Evolutionary conservation across 441 rosid species (phyloP).

Genomic region (Populus hybrid): DNA sequence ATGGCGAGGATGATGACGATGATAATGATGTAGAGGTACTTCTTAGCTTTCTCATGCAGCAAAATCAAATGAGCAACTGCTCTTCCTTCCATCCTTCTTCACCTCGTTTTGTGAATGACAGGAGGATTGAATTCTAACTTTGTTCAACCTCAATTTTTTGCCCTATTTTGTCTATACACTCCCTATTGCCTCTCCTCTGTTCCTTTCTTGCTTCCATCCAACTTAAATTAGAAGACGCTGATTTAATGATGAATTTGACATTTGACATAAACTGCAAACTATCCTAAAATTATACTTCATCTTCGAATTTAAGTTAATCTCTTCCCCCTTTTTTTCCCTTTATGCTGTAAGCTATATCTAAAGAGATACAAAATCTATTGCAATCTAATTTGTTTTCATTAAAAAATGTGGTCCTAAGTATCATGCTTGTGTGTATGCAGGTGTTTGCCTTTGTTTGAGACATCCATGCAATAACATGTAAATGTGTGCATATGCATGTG

Average conservation of each 20-base stretch:
- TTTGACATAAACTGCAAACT: background rate
- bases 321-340: background rate
- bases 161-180: background rate
- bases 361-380: background rate
- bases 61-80: conserved; percentile 3
- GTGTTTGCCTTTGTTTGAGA: background rate
- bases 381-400: background rate
- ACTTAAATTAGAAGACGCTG: background rate
- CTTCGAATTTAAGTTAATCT: background rate
- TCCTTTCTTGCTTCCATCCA: background rate
- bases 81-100: background rate
- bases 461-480: background rate
- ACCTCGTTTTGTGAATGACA: background rate
- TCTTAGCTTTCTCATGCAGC: conserved; percentile 15
- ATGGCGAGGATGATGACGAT: conserved; percentile 47
- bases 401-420: background rate
- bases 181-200: background rate
- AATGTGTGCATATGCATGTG: background rate
- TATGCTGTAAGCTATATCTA: background rate
- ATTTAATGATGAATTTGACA: background rate
- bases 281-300: background rate
- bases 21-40: conserved; percentile 53
- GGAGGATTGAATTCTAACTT: conserved; percentile 1
- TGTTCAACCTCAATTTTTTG: background rate
- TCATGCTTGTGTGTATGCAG: background rate